phyloP scores from a whole-genome alignment of 2,329 filamentous ascomycete genomes.

The Fusarium sambucinum region DNA sequence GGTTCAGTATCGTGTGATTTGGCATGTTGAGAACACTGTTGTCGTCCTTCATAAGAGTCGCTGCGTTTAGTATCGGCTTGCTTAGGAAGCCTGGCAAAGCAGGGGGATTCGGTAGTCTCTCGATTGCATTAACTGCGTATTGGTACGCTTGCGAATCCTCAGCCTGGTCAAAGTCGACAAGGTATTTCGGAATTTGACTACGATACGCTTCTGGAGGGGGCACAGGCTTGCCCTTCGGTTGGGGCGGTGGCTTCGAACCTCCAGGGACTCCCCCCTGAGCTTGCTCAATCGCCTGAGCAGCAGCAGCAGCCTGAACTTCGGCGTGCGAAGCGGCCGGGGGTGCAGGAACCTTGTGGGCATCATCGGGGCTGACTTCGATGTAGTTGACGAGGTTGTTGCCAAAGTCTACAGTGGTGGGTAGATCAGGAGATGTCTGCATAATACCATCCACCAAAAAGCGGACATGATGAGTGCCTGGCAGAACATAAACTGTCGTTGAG shows the following conservation, averaged over 20 bases:
- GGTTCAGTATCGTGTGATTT: conserved; percentile 96
- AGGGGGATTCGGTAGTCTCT: conserved; percentile 85
- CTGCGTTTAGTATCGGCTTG: conserved; percentile 94
- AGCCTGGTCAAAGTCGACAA: conserved; percentile 86
- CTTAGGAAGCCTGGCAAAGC: conserved; percentile 89
- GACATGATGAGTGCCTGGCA: conserved; percentile 94
- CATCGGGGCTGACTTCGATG: conserved; percentile 88
- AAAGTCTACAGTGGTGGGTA: conserved; percentile 96
- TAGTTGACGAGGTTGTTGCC: conserved; percentile 99
- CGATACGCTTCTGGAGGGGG: conserved; percentile 73
- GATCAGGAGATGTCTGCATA: conserved; percentile 87
- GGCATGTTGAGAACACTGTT: conserved; percentile 97
- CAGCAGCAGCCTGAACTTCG: conserved; percentile 21
- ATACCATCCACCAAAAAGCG: conserved; percentile 95
- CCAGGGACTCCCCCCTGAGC: conserved; percentile 18
- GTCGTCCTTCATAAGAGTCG: conserved; percentile 94
- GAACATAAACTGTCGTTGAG: conserved; percentile 82
- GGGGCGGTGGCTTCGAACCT: conserved; percentile 39
- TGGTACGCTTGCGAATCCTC: conserved; percentile 82
- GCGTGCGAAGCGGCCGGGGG: conserved; percentile 52
- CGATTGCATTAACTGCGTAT: conserved; percentile 78
- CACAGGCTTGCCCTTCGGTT: conserved; percentile 66
- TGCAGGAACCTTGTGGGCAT: conserved; percentile 59
- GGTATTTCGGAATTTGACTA: conserved; percentile 81
- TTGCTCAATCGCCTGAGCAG: conserved; percentile 19